These are phyloP conservation scores for Cyclaneusma minus DNA, from an alignment of 2,329 filamentous ascomycete species.

Conservation along the genomic window DNA sequence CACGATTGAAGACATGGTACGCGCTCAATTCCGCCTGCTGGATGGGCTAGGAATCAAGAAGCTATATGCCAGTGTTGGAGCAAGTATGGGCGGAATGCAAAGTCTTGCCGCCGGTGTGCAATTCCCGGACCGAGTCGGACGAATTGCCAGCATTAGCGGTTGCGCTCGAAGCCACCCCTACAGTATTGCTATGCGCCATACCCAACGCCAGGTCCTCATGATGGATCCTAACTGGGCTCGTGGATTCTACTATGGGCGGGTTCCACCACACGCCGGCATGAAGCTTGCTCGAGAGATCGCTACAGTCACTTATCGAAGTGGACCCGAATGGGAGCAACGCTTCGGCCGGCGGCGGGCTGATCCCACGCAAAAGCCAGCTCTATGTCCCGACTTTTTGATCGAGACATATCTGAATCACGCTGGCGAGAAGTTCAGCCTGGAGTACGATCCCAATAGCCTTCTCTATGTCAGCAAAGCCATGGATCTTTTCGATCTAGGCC, in stretches of 20 bases:
- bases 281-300: constrained; percentile 95
- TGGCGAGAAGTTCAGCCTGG: constrained; percentile 93
- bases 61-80: constrained; percentile 83
- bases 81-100: constrained; percentile 98
- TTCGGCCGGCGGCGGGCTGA: constrained; percentile 84
- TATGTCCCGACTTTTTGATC: constrained; percentile 96
- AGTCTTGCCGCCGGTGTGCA: constrained; percentile 74
- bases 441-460: constrained; percentile 90
- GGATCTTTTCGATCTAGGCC: constrained; percentile 90
- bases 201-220: constrained; percentile 94
- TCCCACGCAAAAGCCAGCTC: constrained; percentile 66
- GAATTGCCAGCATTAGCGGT: constrained; percentile 78
- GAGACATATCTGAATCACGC: constrained; percentile 98
- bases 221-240: constrained; percentile 97
- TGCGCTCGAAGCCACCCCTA: constrained; percentile 93
- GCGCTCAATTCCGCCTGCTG: constrained; percentile 81
- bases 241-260: constrained; percentile 77
- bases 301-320: constrained; percentile 91
- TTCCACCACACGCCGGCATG: constrained; percentile 93
- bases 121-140: constrained; percentile 67
- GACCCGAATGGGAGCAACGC: constrained; percentile 92
- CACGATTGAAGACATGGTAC: constrained; percentile 95
- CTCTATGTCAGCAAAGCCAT: constrained; percentile 97
- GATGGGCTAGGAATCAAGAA: constrained; percentile 62
- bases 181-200: constrained; percentile 96